phyloP scores from a whole-genome alignment of 306 rosid genomes.

The Cucurbita pepo region DNA sequence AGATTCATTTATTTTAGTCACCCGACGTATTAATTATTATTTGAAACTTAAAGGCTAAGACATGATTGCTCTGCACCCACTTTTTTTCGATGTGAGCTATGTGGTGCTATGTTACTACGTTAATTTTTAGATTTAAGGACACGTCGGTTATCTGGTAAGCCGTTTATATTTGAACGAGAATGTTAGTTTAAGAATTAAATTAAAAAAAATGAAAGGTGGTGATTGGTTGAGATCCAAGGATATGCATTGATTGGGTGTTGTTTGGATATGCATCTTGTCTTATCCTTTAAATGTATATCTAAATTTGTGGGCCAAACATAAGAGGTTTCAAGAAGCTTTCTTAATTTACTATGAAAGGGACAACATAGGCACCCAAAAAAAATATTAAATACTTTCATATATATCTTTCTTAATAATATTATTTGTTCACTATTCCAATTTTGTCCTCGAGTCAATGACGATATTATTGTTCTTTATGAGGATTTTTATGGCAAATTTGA shows the following conservation, averaged over 20 bases:
- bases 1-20: background rate
- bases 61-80: too few relatives aligned
- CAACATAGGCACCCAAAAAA: background rate
- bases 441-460: background rate
- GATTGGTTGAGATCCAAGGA: background rate
- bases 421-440: background rate
- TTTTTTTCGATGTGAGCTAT: too few relatives aligned
- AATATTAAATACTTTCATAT: background rate
- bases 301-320: background rate
- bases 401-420: background rate
- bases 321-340: conserved; percentile 4
- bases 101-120: too few relatives aligned
- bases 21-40: too few relatives aligned
- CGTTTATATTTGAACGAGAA: too few relatives aligned
- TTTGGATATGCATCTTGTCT: background rate
- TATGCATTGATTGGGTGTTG: background rate
- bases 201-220: background rate
- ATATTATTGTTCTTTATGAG: too few relatives aligned
- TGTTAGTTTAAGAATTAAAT: too few relatives aligned
- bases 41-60: too few relatives aligned
- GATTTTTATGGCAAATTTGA: too few relatives aligned
- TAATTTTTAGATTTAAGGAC: too few relatives aligned
- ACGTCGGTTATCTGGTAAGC: too few relatives aligned
- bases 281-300: background rate
- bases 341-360: background rate